A percentile compares a stretch with the other conserved stretches of the same genome.
phyloP scores from a whole-genome alignment of 2,329 filamentous ascomycete species.

The Shiraia bambusicola region DNA sequence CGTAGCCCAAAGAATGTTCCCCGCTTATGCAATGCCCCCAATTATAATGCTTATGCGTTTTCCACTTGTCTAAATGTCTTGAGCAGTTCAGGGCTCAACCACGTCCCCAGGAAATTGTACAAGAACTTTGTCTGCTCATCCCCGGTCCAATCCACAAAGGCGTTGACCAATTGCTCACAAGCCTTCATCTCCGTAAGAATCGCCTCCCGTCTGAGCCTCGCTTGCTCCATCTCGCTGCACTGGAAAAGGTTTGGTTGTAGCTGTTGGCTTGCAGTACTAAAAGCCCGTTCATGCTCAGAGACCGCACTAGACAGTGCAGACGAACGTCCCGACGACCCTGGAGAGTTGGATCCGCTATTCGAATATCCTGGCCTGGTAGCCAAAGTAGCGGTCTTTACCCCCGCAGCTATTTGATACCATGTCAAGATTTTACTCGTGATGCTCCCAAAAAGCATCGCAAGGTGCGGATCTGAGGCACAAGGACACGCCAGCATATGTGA shows the following conservation, averaged over 20 bases:
- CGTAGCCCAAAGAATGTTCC: background rate
- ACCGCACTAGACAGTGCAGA: slow-evolving; percentile 21
- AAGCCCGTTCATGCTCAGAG: slow-evolving; percentile 14
- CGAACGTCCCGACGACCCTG: slow-evolving; percentile 19
- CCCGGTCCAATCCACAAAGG: slow-evolving; percentile 30
- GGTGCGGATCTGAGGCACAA: slow-evolving; percentile 37
- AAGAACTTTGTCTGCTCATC: slow-evolving; percentile 31
- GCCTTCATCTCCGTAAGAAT: slow-evolving; percentile 33
- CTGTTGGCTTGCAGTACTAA: slow-evolving; percentile 27
- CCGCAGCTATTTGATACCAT: slow-evolving; percentile 37
- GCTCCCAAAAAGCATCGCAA: slow-evolving; percentile 40
- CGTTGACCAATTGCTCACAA: slow-evolving; percentile 31
- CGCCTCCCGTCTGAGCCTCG: slow-evolving; percentile 26
- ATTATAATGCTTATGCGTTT: slow-evolving; percentile 5
- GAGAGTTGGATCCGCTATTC: slow-evolving; percentile 13
- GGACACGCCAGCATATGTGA: slow-evolving; percentile 32
- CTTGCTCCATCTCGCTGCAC: slow-evolving; percentile 32
- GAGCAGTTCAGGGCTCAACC: slow-evolving; percentile 36
- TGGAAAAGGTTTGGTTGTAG: slow-evolving; percentile 30
- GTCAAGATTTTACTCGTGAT: slow-evolving; percentile 37
- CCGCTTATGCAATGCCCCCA: background rate
- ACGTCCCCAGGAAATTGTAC: slow-evolving; percentile 35
- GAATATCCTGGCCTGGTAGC: slow-evolving; percentile 13
- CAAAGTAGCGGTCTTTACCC: slow-evolving; percentile 18
- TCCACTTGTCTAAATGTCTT: slow-evolving; percentile 32